These are phyloP conservation scores for Peronosclerospora sorghi DNA, from an alignment of 352 stramenopile genomes.

Conservation along the genomic window DNA sequence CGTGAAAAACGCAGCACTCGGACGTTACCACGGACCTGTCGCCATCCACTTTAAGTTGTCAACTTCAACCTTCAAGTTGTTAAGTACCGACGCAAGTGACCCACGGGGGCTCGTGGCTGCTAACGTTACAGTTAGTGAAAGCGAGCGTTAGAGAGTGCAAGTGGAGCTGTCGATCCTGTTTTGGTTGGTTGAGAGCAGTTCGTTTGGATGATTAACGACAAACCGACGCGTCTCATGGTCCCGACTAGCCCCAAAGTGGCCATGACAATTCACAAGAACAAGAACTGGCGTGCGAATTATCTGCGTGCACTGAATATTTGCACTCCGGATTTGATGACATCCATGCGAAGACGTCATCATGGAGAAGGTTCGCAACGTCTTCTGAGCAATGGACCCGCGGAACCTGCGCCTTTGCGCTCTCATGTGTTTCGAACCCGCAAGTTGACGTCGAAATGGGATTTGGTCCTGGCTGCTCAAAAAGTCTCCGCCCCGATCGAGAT, in stretches of 20 bases:
- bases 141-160: too few species aligned
- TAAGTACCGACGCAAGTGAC: too few species aligned
- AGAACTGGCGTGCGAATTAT: conserved; percentile 74
- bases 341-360: conserved; percentile 6
- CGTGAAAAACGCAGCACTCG: not conserved
- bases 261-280: conserved; percentile 21
- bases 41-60: too few species aligned
- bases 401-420: conserved; percentile 11
- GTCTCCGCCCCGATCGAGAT: conserved; percentile 61
- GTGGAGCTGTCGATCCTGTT: too few species aligned
- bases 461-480: conserved; percentile 20
- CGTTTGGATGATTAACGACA: too few species aligned
- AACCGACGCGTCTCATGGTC: conserved; percentile 1
- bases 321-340: conserved; percentile 27
- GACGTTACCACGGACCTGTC: not conserved
- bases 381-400: conserved; percentile 3
- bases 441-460: conserved; percentile 12
- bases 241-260: conserved; percentile 16
- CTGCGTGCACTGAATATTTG: conserved; percentile 68
- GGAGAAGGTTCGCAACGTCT: not conserved
- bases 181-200: too few species aligned
- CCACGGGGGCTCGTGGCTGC: too few species aligned
- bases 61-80: too few species aligned
- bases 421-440: conserved; percentile 20
- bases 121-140: too few species aligned